Evolutionary conservation across 441 rosid species (phyloP).

Genomic region (Breynia disticha): DNA sequence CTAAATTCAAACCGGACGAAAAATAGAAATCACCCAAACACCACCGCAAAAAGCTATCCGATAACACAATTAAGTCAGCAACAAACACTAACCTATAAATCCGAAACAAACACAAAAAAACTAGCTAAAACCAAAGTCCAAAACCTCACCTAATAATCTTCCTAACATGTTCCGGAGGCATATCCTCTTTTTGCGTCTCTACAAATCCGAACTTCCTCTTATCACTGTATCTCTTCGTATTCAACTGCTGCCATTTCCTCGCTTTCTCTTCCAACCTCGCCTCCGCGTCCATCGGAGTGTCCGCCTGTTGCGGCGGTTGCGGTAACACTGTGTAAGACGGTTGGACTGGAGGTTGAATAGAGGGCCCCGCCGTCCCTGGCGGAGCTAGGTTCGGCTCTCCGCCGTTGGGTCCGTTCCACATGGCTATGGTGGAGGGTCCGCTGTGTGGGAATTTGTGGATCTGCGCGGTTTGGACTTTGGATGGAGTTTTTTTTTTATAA

Average conservation of each 20-base stretch:
- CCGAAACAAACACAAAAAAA: too few relatives aligned
- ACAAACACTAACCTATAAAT: too few relatives aligned
- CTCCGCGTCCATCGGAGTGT: slow-evolving; percentile 62
- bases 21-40: too few relatives aligned
- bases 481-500: too few relatives aligned
- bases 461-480: too few relatives aligned
- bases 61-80: too few relatives aligned
- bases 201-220: slow-evolving; percentile 96
- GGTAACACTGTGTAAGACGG: slow-evolving; percentile 76
- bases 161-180: slow-evolving; percentile 98
- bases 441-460: too few relatives aligned
- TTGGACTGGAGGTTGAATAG: slow-evolving; percentile 55
- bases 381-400: slow-evolving; percentile 61
- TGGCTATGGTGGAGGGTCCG: slow-evolving; percentile 6
- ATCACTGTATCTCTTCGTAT: slow-evolving; percentile 81
- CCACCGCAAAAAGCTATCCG: too few relatives aligned
- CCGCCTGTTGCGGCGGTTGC: slow-evolving; percentile 44
- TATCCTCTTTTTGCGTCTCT: slow-evolving; percentile 98
- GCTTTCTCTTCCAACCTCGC: slow-evolving; percentile 87
- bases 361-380: slow-evolving; percentile 64
- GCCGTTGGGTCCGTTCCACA: slow-evolving; percentile 68
- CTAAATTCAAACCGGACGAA: too few relatives aligned
- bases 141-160: slow-evolving; percentile 90
- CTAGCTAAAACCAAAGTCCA: too few relatives aligned
- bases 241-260: slow-evolving; percentile 92